Conservation (phyloP, 2,329 filamentous ascomycete species). For the Colletotrichum viniferum region DNA sequence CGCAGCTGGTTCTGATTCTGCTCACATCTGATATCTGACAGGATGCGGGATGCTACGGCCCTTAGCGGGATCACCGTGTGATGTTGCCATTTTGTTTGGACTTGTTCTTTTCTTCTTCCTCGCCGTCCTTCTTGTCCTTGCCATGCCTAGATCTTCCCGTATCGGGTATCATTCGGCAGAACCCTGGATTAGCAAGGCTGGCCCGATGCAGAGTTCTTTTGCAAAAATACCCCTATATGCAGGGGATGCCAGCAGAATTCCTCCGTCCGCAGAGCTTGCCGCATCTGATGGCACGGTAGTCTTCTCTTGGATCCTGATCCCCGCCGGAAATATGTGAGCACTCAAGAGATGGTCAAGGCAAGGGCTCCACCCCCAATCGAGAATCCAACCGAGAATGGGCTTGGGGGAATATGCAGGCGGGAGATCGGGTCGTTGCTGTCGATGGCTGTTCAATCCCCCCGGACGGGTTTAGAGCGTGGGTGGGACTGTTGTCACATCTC, state of each 20-base stretch:
- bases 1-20: not conserved
- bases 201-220: not conserved
- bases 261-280: not conserved
- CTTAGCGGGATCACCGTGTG: not conserved
- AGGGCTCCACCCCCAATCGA: not conserved
- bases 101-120: not conserved
- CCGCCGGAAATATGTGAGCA: not conserved
- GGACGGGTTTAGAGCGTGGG: not conserved
- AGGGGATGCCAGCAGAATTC: not conserved
- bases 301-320: not conserved
- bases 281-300: not conserved
- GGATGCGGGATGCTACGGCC: not conserved
- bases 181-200: not conserved
- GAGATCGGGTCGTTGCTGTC: constrained; percentile 2
- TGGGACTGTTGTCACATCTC: not conserved
- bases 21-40: constrained; percentile 18
- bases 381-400: not conserved
- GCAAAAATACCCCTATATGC: not conserved
- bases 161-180: not conserved
- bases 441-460: not conserved
- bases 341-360: not conserved
- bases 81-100: not conserved
- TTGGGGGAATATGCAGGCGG: not conserved
- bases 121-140: not conserved
- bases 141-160: not conserved